Base-by-base conservation (phyloP, 2,329 filamentous ascomycete genomes). In the Pseudovirgaria hyperparasitica region DNA sequence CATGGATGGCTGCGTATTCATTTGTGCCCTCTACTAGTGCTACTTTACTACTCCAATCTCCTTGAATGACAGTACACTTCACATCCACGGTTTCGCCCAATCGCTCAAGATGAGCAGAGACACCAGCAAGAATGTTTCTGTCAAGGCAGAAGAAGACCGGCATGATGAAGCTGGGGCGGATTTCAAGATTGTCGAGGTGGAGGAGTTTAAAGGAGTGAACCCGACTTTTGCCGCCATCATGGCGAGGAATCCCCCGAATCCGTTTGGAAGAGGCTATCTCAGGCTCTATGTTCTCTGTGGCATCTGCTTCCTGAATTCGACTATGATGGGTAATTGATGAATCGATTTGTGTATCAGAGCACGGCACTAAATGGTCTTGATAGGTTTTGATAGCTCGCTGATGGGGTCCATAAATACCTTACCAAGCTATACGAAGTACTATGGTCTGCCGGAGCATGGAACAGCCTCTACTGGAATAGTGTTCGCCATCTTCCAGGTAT, bases 381-480 rank as follows among this genome's bases (percentile, higher is more conserved):
- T 23, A 57, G 55, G 56, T 2, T 60, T 55, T 19, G 57, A 60
- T 22, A 48, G 53, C 16, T 55, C 53, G 1, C 37, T 63, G 3
- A 57, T 63, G 54, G 54, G 55, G 8, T 58, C 53, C 7, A 55
- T 63, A 23, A 63, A 63, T 35, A 54, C 54, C 9, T 38, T 62
- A 12, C 51, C 52, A 1, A 55, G 57, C 26, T 62, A 57, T 28
- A 58, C 50, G 2, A 26, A 38, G 4, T 61, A 61, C 31, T 62
- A 58, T 27, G 40, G 41, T 12, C 39, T 58, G 8, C 39, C 52
- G 9, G 9, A 31, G 34, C 27, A 38, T 9, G 58, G 58, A 6
- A 52, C 55, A 19, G 43, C 54, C 2, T 45, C 50, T 10, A 63
- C 58, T 0, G 60, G 60, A 9, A 49, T 62, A 9, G 50, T 62